These are phyloP conservation scores for Cronartium quercuum DNA, from an alignment of 1,284 basidiomycete genomes.

Conservation along the genomic window DNA sequence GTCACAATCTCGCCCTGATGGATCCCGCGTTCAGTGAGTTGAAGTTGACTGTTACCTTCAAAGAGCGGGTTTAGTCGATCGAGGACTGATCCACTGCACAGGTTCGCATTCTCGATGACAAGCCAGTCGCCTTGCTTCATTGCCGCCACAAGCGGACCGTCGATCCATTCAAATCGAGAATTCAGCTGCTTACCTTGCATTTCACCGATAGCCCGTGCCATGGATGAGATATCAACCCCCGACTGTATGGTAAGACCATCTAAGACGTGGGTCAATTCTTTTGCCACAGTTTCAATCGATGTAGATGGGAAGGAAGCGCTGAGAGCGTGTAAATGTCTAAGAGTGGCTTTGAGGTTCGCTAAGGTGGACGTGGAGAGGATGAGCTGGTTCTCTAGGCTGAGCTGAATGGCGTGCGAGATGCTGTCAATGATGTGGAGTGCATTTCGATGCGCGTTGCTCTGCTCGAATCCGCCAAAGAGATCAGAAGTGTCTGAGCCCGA, in stretches of 20 bases:
- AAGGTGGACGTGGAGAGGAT: not conserved
- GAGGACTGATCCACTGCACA: conserved; percentile 89
- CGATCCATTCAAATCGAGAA: conserved; percentile 79
- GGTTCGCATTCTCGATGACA: conserved; percentile 84
- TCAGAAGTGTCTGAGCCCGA: conserved; percentile 88
- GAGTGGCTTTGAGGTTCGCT: conserved; percentile 14
- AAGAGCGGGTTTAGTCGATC: conserved; percentile 96
- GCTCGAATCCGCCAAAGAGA: conserved; percentile 92
- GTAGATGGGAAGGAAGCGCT: conserved; percentile 37
- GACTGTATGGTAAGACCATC: conserved; percentile 48
- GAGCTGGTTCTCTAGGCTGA: not conserved
- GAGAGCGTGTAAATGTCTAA: not conserved
- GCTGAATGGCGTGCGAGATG: conserved; percentile 26
- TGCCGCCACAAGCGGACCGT: conserved; percentile 85
- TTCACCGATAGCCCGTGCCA: not conserved
- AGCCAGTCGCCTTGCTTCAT: conserved; percentile 85
- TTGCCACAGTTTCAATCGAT: not conserved
- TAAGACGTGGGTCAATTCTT: not conserved
- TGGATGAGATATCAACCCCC: not conserved
- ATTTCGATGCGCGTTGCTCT: conserved; percentile 53
- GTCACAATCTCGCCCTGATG: conserved; percentile 69
- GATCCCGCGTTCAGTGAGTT: conserved; percentile 81
- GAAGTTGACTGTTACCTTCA: conserved; percentile 72
- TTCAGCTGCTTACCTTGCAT: conserved; percentile 1
- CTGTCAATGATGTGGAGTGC: conserved; percentile 7